Percentiles rank a stretch among this genome's conserved stretches.
phyloP scores from a whole-genome alignment of 306 rosid genomes.

The Gleditsia sinensis region DNA sequence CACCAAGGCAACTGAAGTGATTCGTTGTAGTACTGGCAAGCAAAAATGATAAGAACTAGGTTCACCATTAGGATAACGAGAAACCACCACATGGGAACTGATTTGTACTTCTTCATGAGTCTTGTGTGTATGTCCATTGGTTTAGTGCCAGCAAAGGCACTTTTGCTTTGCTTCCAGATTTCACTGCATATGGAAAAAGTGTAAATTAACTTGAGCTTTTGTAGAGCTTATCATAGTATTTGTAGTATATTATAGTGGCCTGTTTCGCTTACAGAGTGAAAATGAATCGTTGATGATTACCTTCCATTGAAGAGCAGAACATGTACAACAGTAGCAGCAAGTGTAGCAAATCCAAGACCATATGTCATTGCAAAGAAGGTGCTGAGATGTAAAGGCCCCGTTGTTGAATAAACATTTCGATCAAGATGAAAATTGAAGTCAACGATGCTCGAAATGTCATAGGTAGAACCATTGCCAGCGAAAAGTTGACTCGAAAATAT shows the following conservation, averaged over 20 bases:
- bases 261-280: too few species aligned
- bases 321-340: constrained; percentile 59
- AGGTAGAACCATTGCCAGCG: constrained; percentile 42
- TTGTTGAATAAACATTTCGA: constrained; percentile 34
- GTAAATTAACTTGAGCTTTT: not conserved
- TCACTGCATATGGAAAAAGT: constrained; percentile 32
- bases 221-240: too few species aligned
- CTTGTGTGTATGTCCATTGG: constrained; percentile 52
- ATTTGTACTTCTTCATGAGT: constrained; percentile 58
- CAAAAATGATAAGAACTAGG: constrained; percentile 47
- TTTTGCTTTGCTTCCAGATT: constrained; percentile 39
- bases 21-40: constrained; percentile 40
- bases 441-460: constrained; percentile 46
- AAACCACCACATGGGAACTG: constrained; percentile 64
- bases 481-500: constrained; percentile 51
- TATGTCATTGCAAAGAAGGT: constrained; percentile 62
- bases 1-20: constrained; percentile 72
- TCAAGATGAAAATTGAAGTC: constrained; percentile 53
- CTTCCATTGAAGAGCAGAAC: constrained; percentile 60
- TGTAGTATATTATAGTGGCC: too few species aligned
- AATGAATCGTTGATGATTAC: constrained; percentile 36
- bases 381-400: constrained; percentile 56
- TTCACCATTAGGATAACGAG: constrained; percentile 40
- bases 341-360: constrained; percentile 65
- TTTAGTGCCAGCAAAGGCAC: constrained; percentile 41